These are phyloP conservation scores for Paramyrothecium sp. DNA, from an alignment of 2,329 filamentous ascomycete genomes.

Conservation along the genomic window DNA sequence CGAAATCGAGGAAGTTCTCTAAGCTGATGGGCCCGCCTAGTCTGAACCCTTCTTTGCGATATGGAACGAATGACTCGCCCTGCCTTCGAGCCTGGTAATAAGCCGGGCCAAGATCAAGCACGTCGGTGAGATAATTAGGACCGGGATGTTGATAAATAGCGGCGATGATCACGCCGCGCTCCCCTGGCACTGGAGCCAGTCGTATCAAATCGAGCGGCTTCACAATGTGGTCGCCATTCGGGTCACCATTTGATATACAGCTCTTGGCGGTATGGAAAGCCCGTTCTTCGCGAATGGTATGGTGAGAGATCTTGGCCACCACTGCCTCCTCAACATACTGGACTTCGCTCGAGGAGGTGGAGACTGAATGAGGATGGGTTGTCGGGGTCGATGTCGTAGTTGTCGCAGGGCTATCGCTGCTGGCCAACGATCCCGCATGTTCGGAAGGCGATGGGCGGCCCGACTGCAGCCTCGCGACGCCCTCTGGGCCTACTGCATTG, in stretches of 20 bases:
- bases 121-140: slow-evolving; percentile 65
- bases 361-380: slow-evolving; percentile 29
- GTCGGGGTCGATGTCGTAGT: slow-evolving; percentile 30
- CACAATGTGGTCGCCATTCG: slow-evolving; percentile 72
- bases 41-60: slow-evolving; percentile 41
- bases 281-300: slow-evolving; percentile 80
- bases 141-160: slow-evolving; percentile 81
- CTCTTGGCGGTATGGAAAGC: slow-evolving; percentile 81
- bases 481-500: slow-evolving; percentile 42
- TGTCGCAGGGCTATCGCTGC: slow-evolving; percentile 17
- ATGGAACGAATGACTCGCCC: slow-evolving; percentile 48
- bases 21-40: slow-evolving; percentile 65
- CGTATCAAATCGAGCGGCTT: slow-evolving; percentile 78
- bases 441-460: slow-evolving; percentile 44
- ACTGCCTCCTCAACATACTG: slow-evolving; percentile 64
- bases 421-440: slow-evolving; percentile 1
- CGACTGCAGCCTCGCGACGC: slow-evolving; percentile 38
- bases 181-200: slow-evolving; percentile 65
- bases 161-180: slow-evolving; percentile 70
- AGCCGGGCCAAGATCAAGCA: slow-evolving; percentile 77
- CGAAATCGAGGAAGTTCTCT: slow-evolving; percentile 82
- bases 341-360: slow-evolving; percentile 39
- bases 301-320: slow-evolving; percentile 78
- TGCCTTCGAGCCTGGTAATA: slow-evolving; percentile 59
- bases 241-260: slow-evolving; percentile 69